Conservation (phyloP, 495 filamentous ascomycete species). For the Saxophila tyrrhenica region DNA sequence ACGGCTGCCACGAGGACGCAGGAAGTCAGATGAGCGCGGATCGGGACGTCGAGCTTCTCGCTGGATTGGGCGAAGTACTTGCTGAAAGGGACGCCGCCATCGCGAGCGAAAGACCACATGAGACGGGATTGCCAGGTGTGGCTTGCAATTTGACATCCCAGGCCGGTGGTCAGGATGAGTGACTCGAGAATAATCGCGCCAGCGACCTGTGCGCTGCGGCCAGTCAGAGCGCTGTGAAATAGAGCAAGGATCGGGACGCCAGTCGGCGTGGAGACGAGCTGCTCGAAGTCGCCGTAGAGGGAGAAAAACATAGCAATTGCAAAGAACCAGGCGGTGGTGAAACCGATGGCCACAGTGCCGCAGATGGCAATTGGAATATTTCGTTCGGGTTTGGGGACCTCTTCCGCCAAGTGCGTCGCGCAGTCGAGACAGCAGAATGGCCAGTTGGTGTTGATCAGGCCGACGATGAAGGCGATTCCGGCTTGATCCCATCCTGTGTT, state of each 20-base stretch:
- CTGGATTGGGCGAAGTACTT: constrained; percentile 39
- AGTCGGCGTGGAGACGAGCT: constrained; percentile 38
- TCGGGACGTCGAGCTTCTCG: constrained; percentile 40
- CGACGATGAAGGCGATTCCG: constrained; percentile 55
- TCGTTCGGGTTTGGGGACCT: constrained; percentile 40
- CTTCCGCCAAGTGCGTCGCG: constrained; percentile 53
- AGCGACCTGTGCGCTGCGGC: constrained; percentile 24
- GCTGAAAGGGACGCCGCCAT: constrained; percentile 42
- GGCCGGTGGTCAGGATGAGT: constrained; percentile 44
- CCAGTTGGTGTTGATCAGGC: constrained; percentile 52
- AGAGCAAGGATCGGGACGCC: constrained; percentile 47
- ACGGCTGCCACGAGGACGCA: constrained; percentile 40
- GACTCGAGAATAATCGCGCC: constrained; percentile 46
- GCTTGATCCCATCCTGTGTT: constrained; percentile 48
- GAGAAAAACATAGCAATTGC: constrained; percentile 50
- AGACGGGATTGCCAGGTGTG: constrained; percentile 50
- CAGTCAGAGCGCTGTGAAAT: constrained; percentile 43
- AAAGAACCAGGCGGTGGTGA: constrained; percentile 45
- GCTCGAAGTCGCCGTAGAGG: constrained; percentile 38
- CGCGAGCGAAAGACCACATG: constrained; percentile 51
- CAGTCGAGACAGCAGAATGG: constrained; percentile 50
- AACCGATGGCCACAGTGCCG: constrained; percentile 48
- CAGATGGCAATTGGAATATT: constrained; percentile 46
- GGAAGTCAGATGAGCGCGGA: constrained; percentile 40
- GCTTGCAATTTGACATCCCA: constrained; percentile 44